A percentile compares a stretch with the other conserved stretches of the same genome.
Evolutionary conservation across 2,329 filamentous ascomycete genomes (phyloP).

Genomic region (Leptographium flavum): DNA sequence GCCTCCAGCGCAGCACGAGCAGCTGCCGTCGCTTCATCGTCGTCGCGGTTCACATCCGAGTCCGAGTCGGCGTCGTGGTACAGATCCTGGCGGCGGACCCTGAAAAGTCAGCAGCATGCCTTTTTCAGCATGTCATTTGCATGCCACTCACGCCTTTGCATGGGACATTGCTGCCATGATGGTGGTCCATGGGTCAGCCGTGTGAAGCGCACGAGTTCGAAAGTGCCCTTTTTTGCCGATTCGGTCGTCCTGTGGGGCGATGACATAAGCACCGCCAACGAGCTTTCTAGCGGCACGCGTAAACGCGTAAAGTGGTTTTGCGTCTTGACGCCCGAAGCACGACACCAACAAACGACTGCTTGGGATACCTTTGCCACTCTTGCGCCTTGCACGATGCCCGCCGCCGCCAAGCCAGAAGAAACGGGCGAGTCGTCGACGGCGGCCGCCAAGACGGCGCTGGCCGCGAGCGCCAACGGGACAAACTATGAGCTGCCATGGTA

Average conservation of each 20-base stretch:
- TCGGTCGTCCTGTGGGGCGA: not conserved
- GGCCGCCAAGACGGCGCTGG: slow-evolving; percentile 39
- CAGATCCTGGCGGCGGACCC: slow-evolving; percentile 9
- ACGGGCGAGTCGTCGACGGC: slow-evolving; percentile 47
- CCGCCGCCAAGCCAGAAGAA: slow-evolving; percentile 31
- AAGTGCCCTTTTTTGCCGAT: not conserved
- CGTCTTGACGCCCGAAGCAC: no score
- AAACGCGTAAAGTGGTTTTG: slow-evolving; percentile 1
- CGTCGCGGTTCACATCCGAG: not conserved
- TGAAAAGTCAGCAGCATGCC: not conserved
- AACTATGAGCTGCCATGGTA: slow-evolving; percentile 74
- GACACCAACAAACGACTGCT: not conserved
- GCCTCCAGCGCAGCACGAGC: slow-evolving; percentile 8
- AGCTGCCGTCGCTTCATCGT: not conserved
- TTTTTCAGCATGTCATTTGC: no score
- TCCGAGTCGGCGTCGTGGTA: slow-evolving; percentile 4
- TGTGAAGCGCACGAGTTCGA: no score
- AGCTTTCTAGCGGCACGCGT: not conserved
- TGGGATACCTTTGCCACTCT: not conserved
- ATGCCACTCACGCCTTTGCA: slow-evolving; percentile 4
- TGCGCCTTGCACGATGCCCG: slow-evolving; percentile 25
- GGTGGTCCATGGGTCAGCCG: no score
- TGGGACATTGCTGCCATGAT: not conserved
- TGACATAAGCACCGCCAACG: not conserved
- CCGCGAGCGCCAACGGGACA: slow-evolving; percentile 32